These are phyloP conservation scores for Diplocarpon mali DNA, from an alignment of 2,329 filamentous ascomycete genomes.

Conservation along the genomic window DNA sequence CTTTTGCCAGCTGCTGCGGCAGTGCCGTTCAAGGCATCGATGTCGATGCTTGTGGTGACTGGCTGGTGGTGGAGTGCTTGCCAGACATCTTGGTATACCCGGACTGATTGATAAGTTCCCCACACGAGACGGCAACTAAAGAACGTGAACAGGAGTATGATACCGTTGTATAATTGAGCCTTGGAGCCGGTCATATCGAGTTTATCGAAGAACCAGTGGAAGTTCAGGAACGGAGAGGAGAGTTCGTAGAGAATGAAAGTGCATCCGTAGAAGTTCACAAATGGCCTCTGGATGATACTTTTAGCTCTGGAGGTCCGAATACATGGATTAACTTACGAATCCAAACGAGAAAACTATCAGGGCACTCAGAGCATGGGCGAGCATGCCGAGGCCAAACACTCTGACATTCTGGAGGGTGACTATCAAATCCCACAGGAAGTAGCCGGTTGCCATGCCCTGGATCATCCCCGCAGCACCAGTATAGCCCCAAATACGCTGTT, in stretches of 20 bases:
- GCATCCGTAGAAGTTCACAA: constrained; percentile 71
- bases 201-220: constrained; percentile 91
- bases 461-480: constrained; percentile 61
- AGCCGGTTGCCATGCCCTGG: constrained; percentile 66
- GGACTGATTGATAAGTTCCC: constrained; percentile 60
- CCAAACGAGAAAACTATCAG: constrained; percentile 65
- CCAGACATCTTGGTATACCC: constrained; percentile 62
- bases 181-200: constrained; percentile 65
- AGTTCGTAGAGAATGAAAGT: constrained; percentile 83
- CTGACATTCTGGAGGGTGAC: constrained; percentile 57
- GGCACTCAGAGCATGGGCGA: constrained; percentile 67
- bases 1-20: constrained; percentile 26
- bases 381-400: constrained; percentile 48
- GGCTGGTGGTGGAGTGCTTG: constrained; percentile 38
- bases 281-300: constrained; percentile 51
- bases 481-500: constrained; percentile 68
- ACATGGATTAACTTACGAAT: constrained; percentile 49
- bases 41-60: constrained; percentile 25
- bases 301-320: constrained; percentile 7
- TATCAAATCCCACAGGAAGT: constrained; percentile 74
- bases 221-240: constrained; percentile 73
- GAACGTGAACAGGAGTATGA: constrained; percentile 61
- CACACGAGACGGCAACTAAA: constrained; percentile 69
- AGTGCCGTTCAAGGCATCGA: constrained; percentile 26
- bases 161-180: constrained; percentile 67